Evolutionary conservation across 345 rosid genomes (phyloP).

Genomic region (Eutrema japonicum): DNA sequence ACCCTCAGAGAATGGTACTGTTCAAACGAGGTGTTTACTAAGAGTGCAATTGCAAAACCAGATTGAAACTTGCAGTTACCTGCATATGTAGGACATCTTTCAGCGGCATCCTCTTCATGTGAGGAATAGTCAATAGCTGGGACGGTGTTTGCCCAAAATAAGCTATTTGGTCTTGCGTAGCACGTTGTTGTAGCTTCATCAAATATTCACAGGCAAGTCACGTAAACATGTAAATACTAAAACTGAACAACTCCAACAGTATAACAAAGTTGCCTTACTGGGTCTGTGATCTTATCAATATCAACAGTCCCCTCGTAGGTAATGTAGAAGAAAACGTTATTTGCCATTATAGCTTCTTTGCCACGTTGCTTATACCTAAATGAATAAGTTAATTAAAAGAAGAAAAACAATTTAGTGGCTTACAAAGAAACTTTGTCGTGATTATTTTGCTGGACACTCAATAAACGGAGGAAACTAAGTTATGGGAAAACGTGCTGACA

Average conservation of each 20-base stretch:
- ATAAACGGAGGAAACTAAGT: constrained; percentile 21
- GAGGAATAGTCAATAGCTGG: constrained; percentile 87
- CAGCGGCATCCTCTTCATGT: constrained; percentile 78
- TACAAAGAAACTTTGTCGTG: constrained; percentile 1
- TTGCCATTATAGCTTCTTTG: constrained; percentile 91
- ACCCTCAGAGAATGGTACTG: not conserved
- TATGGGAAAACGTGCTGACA: constrained; percentile 17
- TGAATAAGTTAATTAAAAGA: constrained; percentile 34
- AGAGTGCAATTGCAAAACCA: constrained; percentile 32
- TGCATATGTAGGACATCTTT: constrained; percentile 88
- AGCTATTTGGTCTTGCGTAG: constrained; percentile 98
- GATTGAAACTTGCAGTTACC: constrained; percentile 49
- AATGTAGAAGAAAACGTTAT: constrained; percentile 94
- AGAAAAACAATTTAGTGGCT: not conserved
- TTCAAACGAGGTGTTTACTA: constrained; percentile 15
- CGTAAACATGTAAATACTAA: constrained; percentile 19
- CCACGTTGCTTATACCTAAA: constrained; percentile 97
- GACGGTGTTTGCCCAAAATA: constrained; percentile 99
- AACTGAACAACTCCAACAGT: constrained; percentile 26
- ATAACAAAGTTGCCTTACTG: constrained; percentile 57
- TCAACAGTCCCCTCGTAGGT: constrained; percentile 97
- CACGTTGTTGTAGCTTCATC: constrained; percentile 83
- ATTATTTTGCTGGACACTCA: constrained; percentile 27
- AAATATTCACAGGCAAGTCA: constrained; percentile 33
- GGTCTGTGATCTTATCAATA: constrained; percentile 85